Base-by-base conservation (phyloP, 2,329 filamentous ascomycete genomes). In the Colletotrichum orbiculare region DNA sequence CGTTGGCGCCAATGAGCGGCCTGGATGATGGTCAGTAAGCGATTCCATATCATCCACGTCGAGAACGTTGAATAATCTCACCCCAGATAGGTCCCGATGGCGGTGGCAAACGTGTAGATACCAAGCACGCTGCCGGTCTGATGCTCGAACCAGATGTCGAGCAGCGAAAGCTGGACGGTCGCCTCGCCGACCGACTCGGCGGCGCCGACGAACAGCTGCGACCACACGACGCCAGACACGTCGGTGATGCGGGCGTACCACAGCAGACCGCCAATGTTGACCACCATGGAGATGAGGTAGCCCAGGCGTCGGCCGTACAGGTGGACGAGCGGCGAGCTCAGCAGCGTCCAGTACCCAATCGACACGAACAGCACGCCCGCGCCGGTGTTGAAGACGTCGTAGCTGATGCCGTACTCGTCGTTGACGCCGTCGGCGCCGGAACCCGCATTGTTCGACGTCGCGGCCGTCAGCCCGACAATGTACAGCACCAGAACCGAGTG, bases 91-190 rank as follows among this genome's bases (percentile, higher is more conserved):
- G 85, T 87, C 25, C 85, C 85, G 37, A 86, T 78, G 68, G 82
- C 84, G 1, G 84, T 87, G 2, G 85, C 81, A 41, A 87, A 74
- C 34, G 86, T 83, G 69, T 87, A 87, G 34, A 87, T 70, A 61
- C 85, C 85, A 6, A 87, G 76, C 1, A 84, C 82, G 1, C 79
- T 78, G 45, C 85, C 85, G 47, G 84, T 80, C 64, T 85, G 83
- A 69, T 87, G 85, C 73, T 86, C 82, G 66, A 84, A 87, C 76
- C 85, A 87, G 37, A 87, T 78, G 68, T 87, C 85, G 8, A 85
- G 82, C 35, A 87, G 75, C 2, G 83, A 86, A n/a, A 86, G 73
- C 69, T 87, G 85, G 7, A 84, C 85, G 37, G 83, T 80, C 0
- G 85, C 85, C 72, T 87, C 85, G 2, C 83, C 84, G 46, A 83